phyloP scores from a whole-genome alignment of 2,329 filamentous ascomycete species.

The Seiridium cupressi region DNA sequence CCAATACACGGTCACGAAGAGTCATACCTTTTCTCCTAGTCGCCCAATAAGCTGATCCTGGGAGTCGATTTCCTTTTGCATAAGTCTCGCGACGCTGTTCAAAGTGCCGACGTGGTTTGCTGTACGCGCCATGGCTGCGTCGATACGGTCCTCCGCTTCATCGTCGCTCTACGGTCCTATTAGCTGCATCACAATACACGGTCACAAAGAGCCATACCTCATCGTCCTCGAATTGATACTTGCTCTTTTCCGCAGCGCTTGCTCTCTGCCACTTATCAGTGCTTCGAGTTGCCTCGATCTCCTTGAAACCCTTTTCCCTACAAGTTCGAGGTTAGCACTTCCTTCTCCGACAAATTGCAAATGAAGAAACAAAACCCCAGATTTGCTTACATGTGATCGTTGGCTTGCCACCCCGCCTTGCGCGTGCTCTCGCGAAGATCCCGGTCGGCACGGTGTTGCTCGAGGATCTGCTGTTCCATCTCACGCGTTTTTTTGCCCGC shows the following conservation, averaged over 20 bases:
- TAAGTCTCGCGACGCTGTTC: conserved; percentile 71
- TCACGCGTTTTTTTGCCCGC: conserved; percentile 61
- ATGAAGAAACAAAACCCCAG: conserved; percentile 37
- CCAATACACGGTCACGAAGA: not conserved
- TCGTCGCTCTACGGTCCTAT: conserved; percentile 14
- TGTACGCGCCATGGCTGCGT: conserved; percentile 66
- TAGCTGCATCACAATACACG: too few relatives aligned
- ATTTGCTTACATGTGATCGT: conserved; percentile 49
- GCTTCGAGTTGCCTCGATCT: conserved; percentile 15
- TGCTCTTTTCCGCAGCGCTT: conserved; percentile 60
- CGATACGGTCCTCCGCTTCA: conserved; percentile 59
- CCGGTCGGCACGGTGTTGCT: conserved; percentile 65
- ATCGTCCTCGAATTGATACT: conserved; percentile 79
- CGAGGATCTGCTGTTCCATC: conserved; percentile 67
- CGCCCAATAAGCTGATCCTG: conserved; percentile 76
- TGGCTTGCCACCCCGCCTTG: conserved; percentile 48
- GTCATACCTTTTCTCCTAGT: conserved; percentile 70
- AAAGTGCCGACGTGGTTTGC: conserved; percentile 67
- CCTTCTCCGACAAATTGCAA: conserved; percentile 16
- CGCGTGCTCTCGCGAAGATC: conserved; percentile 64
- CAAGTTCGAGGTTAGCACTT: not conserved
- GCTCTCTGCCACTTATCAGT: conserved; percentile 19
- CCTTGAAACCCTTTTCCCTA: conserved; percentile 24
- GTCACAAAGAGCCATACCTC: too few relatives aligned
- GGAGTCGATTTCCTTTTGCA: conserved; percentile 70